phyloP scores from a whole-genome alignment of 2,329 filamentous ascomycete genomes.

The Colletotrichum limetticola region DNA sequence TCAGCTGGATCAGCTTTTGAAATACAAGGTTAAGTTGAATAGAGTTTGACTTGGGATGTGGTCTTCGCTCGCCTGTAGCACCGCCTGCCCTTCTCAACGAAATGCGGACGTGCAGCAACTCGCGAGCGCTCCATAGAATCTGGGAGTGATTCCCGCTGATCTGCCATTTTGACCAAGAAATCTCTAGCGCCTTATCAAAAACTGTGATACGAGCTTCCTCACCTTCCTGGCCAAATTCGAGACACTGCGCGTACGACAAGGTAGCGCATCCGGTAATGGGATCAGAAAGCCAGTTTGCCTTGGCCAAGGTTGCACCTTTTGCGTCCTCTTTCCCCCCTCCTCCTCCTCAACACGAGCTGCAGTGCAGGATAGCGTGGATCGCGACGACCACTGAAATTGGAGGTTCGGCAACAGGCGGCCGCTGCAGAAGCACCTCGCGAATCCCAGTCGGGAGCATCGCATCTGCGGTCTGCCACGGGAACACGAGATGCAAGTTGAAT shows the following conservation, averaged over 20 bases:
- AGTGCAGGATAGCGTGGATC: constrained; percentile 1
- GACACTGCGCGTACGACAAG: neutral
- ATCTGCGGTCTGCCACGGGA: neutral
- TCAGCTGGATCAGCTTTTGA: neutral
- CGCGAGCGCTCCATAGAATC: neutral
- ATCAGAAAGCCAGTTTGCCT: neutral
- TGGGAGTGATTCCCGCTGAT: neutral
- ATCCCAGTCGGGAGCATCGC: neutral
- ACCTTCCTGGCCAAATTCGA: neutral
- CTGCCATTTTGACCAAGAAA: neutral
- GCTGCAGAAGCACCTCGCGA: constrained; percentile 10
- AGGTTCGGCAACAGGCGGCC: neutral
- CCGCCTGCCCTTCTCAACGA: neutral
- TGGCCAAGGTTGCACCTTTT: constrained; percentile 1
- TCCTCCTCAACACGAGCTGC: constrained; percentile 16
- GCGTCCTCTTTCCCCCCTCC: neutral
- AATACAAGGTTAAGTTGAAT: neutral
- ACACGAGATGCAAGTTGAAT: constrained; percentile 1
- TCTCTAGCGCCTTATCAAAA: neutral
- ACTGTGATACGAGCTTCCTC: neutral
- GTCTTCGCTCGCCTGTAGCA: neutral
- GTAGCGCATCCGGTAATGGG: neutral
- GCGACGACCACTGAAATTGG: neutral
- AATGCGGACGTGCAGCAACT: neutral
- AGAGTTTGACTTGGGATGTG: neutral